These are phyloP conservation scores for Clonostachys chloroleuca DNA, from an alignment of 2,329 filamentous ascomycete species.

Conservation along the genomic window DNA sequence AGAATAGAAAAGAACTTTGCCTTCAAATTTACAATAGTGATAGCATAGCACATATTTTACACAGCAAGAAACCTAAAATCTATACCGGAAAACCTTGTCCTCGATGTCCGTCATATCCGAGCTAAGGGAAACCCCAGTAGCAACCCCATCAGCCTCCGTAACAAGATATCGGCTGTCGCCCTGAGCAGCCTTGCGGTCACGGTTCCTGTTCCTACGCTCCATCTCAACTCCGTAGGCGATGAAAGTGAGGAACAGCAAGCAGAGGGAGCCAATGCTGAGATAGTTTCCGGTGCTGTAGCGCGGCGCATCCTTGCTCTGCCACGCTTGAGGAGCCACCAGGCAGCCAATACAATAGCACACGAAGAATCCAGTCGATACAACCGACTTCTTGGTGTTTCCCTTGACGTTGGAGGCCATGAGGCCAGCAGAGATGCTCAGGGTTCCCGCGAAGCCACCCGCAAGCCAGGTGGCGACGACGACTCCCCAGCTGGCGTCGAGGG, in stretches of 20 bases:
- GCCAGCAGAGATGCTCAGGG: slow-evolving; percentile 33
- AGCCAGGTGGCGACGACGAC: slow-evolving; percentile 43
- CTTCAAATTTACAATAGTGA: no score
- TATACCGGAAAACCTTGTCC: slow-evolving; percentile 25
- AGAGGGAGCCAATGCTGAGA: slow-evolving; percentile 31
- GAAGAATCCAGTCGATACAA: slow-evolving; percentile 15
- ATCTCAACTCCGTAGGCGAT: slow-evolving; percentile 26
- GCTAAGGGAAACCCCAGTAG: slow-evolving; percentile 8
- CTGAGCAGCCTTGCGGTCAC: slow-evolving; percentile 8
- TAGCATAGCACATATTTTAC: no score
- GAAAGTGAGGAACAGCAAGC: slow-evolving; percentile 24
- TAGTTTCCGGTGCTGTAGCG: slow-evolving; percentile 33
- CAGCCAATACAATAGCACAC: slow-evolving; percentile 15
- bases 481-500: slow-evolving; percentile 33
- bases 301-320: slow-evolving; percentile 28
- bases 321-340: slow-evolving; percentile 36
- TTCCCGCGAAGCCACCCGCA: slow-evolving; percentile 29
- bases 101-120: slow-evolving; percentile 27
- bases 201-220: slow-evolving; percentile 21
- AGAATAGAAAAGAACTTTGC: no score
- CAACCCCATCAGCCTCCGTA: not conserved
- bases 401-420: slow-evolving; percentile 20
- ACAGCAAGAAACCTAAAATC: not conserved
- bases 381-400: slow-evolving; percentile 19
- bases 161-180: no score